These are phyloP conservation scores for Citrus hindsii DNA, from an alignment of 345 rosid genomes.

Conservation along the genomic window DNA sequence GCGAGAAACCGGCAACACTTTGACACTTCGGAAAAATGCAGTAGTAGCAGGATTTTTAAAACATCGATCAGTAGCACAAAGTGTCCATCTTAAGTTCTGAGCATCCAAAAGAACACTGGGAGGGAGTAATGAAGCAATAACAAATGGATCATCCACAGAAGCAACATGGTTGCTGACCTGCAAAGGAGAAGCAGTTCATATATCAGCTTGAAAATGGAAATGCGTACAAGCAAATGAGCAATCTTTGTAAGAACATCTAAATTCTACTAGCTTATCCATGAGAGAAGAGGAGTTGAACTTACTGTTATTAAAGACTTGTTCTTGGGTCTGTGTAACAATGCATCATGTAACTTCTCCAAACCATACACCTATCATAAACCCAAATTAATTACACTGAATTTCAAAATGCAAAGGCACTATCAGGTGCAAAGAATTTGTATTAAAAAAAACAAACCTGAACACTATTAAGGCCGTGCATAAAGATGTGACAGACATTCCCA, in stretches of 20 bases:
- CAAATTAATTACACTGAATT: not conserved
- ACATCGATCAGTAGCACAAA: constrained; percentile 93
- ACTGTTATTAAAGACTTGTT: constrained; percentile 84
- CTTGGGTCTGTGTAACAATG: constrained; percentile 72
- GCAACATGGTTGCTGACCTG: constrained; percentile 99
- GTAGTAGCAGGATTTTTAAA: constrained; percentile 84
- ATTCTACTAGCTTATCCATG: not conserved
- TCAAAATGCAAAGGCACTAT: not conserved
- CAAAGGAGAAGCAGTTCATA: not conserved
- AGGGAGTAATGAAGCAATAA: constrained; percentile 90
- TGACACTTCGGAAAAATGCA: constrained; percentile 83
- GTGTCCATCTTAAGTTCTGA: constrained; percentile 89
- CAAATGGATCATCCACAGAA: constrained; percentile 88
- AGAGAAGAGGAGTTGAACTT: not conserved
- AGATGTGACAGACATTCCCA: constrained; percentile 93
- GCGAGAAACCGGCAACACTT: constrained; percentile 87
- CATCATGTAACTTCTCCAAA: constrained; percentile 83
- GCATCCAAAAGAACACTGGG: constrained; percentile 76
- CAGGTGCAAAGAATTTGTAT: not conserved
- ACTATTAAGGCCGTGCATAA: constrained; percentile 90
- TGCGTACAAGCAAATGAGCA: not conserved
- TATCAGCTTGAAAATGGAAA: not conserved
- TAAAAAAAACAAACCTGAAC: constrained; percentile 56
- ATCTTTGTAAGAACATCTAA: not conserved
- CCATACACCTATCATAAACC: constrained; percentile 69